Evolutionary conservation across 2,329 filamentous ascomycete species (phyloP), one percentile per base, ranked within the genome.

Genomic region (Trichophyton equinum): DNA sequence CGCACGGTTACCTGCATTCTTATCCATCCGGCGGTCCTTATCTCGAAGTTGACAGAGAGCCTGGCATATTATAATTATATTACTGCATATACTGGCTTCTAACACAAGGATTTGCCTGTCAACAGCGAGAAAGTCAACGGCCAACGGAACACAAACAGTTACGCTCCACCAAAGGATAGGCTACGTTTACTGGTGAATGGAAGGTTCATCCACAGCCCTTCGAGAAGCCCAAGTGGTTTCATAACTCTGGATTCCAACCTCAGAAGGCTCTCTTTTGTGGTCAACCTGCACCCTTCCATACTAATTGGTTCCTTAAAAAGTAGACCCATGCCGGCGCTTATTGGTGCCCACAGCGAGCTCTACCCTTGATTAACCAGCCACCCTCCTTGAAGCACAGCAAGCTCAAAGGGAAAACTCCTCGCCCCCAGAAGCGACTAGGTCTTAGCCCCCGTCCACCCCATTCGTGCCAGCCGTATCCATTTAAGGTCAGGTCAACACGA

Each of bases 251-350:
- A 7, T n/a, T 22, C 27, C 38, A 38, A 27, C 20, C 33, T 38
- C 38, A 38, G 30, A 40, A 9, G 30, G 7, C n/a, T 57, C 55
- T 30, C 18, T 25, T 18, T 22, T 22, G 11, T 20, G 55, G 20
- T 30, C 49, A 25, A 15, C 22, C 22, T 53, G 49, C 49, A 13
- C 22, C n/a, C 25, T 30, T 33, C 13, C 55, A 40, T 47, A 46
- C 15, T 46, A 59, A 59, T 47, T 46, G 57, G 38, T 25, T 30
- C 57, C 56, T 44, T 56, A 58, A 59, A 38, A 38, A 49, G 30
- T 30, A 36, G 55, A 63, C 58, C 62, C 62, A 42, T 59, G 59
- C 58, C 57, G 62, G 62, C 62, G 62, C 62, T 60, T 63, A 59
- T 57, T 51, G 30, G 57, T 44, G 62, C 53, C 47, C 47, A 36